phyloP scores from a whole-genome alignment of 2,329 filamentous ascomycete genomes.

The Blastomyces percursus region DNA sequence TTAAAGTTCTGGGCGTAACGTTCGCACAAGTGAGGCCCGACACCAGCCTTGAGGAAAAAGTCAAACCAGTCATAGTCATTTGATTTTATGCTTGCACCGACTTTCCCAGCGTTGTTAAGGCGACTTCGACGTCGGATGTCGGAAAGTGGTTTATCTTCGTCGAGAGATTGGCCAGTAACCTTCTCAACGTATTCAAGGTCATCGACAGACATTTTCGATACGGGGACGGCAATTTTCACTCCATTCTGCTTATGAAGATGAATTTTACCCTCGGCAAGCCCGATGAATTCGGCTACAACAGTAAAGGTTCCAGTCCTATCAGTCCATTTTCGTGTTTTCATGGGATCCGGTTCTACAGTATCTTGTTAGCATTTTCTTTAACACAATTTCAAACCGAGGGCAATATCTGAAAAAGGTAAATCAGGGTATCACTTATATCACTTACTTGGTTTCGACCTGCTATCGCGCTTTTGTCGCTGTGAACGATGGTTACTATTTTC shows the following conservation, averaged over 20 bases:
- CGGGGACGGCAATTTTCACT: slow-evolving; percentile 93
- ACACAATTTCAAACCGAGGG: not conserved
- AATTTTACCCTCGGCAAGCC: slow-evolving; percentile 88
- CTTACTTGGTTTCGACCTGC: slow-evolving; percentile 68
- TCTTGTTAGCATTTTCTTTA: slow-evolving; percentile 7
- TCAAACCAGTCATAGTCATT: slow-evolving; percentile 97
- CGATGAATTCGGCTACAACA: slow-evolving; percentile 92
- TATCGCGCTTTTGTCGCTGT: slow-evolving; percentile 62
- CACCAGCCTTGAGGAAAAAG: slow-evolving; percentile 88
- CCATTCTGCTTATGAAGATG: slow-evolving; percentile 97
- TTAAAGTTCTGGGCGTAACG: slow-evolving; percentile 82
- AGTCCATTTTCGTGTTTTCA: slow-evolving; percentile 84
- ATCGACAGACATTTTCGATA: slow-evolving; percentile 88
- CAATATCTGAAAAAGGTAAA: slow-evolving; percentile 14
- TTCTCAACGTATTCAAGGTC: slow-evolving; percentile 93
- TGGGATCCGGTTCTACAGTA: slow-evolving; percentile 61
- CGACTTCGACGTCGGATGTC: slow-evolving; percentile 54
- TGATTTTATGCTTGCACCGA: slow-evolving; percentile 26
- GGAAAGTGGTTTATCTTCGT: slow-evolving; percentile 85
- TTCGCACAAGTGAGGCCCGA: slow-evolving; percentile 86
- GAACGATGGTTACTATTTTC: slow-evolving; percentile 57
- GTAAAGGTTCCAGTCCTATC: slow-evolving; percentile 93
- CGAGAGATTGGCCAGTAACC: slow-evolving; percentile 72
- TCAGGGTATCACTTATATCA: slow-evolving; percentile 36
- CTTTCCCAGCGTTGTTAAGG: slow-evolving; percentile 29